Percentiles rank a stretch among this genome's conserved stretches.
These are phyloP conservation scores for Amanita pallidorosea DNA, from an alignment of 768 basidiomycete species.

Conservation along the genomic window DNA sequence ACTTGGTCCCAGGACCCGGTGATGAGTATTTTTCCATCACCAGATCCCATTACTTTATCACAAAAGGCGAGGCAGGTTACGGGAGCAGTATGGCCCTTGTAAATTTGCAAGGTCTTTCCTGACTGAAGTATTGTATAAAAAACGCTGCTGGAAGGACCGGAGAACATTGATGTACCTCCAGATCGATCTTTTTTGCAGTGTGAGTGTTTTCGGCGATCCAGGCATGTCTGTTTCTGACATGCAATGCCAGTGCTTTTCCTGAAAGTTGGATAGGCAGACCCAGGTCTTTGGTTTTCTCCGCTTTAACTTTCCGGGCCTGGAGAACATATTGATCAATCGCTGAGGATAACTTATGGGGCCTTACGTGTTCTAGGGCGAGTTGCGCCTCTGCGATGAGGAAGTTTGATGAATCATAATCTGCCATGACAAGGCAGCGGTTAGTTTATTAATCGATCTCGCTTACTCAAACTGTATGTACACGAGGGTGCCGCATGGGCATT, in stretches of 20 bases:
- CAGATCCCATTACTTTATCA: constrained; percentile 26
- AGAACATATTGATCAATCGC: constrained; percentile 1
- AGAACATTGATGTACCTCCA: constrained; percentile 51
- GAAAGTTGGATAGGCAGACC: constrained; percentile 73
- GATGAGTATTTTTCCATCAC: constrained; percentile 47
- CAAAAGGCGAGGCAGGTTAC: constrained; percentile 76
- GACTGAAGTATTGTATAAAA: constrained; percentile 36
- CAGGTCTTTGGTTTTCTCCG: constrained; percentile 54
- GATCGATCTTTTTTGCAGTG: constrained; percentile 58
- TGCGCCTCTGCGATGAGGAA: constrained; percentile 69
- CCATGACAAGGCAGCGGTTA: constrained; percentile 6
- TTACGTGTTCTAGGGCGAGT: constrained; percentile 48
- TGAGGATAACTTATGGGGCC: constrained; percentile 13
- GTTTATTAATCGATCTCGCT: not conserved
- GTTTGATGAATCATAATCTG: constrained; percentile 28
- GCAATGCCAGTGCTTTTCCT: constrained; percentile 65
- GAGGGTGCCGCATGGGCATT: not conserved
- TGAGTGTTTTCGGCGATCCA: constrained; percentile 89
- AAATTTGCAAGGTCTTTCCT: constrained; percentile 67
- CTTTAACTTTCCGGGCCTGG: constrained; percentile 65
- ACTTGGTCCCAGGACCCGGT: constrained; percentile 95
- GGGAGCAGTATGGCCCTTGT: constrained; percentile 80
- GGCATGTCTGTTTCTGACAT: constrained; percentile 51
- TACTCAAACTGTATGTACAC: not conserved
- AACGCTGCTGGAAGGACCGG: not conserved